Conservation (phyloP, 2,329 filamentous ascomycete genomes). For the Didymella arachidicola region DNA sequence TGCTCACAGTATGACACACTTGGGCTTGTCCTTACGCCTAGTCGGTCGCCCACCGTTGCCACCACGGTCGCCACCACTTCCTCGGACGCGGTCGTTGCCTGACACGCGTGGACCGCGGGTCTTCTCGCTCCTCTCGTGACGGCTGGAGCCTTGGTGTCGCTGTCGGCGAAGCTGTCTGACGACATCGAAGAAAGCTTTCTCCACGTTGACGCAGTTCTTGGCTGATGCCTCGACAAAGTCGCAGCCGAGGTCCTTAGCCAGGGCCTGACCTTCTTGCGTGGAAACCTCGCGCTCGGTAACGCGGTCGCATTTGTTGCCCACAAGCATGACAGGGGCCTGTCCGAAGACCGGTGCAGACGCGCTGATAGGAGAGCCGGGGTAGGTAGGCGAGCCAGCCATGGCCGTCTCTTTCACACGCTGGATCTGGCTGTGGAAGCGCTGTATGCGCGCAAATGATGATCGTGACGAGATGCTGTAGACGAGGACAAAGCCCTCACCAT, state of each 20-base stretch:
- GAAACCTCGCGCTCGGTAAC: constrained; percentile 96
- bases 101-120: constrained; percentile 23
- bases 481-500: constrained; percentile 95
- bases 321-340: constrained; percentile 93
- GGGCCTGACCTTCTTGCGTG: constrained; percentile 90
- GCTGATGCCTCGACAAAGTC: constrained; percentile 97
- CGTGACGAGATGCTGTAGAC: constrained; percentile 99
- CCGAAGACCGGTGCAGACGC: constrained; percentile 61
- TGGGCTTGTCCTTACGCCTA: constrained; percentile 41
- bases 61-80: constrained; percentile 27
- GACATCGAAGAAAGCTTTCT: constrained; percentile 98
- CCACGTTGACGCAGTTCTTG: constrained; percentile 98
- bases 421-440: constrained; percentile 95
- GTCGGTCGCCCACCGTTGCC: constrained; percentile 22
- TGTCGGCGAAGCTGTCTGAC: constrained; percentile 89
- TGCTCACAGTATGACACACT: constrained; percentile 47
- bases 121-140: constrained; percentile 28
- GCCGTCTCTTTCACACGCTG: constrained; percentile 95
- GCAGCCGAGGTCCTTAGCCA: constrained; percentile 91
- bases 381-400: constrained; percentile 73
- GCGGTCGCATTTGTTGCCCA: constrained; percentile 97
- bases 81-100: constrained; percentile 30
- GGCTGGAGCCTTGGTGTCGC: constrained; percentile 61
- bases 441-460: constrained; percentile 93
- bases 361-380: constrained; percentile 76